These are phyloP conservation scores for Botrytis byssoidea DNA, from an alignment of 2,329 filamentous ascomycete species.

Conservation along the genomic window DNA sequence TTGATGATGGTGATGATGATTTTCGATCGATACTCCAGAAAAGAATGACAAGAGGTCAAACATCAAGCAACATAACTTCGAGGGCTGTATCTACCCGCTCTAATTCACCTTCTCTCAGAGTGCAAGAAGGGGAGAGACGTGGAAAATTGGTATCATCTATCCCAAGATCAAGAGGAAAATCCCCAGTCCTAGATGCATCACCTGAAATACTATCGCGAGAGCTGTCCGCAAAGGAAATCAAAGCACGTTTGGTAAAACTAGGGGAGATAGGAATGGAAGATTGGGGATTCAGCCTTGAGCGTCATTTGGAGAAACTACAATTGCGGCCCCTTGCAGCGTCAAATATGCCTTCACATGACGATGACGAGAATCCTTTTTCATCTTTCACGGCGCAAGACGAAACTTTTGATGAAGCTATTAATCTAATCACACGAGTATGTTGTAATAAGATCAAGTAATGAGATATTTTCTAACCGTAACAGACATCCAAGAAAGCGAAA, in stretches of 20 bases:
- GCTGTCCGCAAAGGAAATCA: neutral
- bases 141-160: neutral
- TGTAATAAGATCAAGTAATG: neutral
- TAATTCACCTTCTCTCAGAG: neutral
- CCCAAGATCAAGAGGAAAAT: neutral
- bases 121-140: neutral
- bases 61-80: neutral
- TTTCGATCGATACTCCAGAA: neutral
- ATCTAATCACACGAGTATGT: conserved; percentile 25
- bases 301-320: neutral
- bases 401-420: conserved; percentile 12
- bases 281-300: neutral
- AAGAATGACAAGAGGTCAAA: neutral
- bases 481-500: conserved; percentile 27
- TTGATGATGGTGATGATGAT: neutral
- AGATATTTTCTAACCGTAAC: conserved; percentile 18
- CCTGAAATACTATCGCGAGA: neutral
- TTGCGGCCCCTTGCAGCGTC: neutral
- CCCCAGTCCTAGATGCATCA: neutral
- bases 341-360: conserved; percentile 19
- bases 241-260: neutral
- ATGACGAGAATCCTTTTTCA: conserved; percentile 29
- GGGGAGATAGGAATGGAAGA: conserved; percentile 1
- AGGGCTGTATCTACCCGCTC: neutral
- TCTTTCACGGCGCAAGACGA: conserved; percentile 24